Evolutionary conservation across 192 early-diverging fungal genomes (phyloP).

Genomic region (Tieghemiomyces parasiticus): DNA sequence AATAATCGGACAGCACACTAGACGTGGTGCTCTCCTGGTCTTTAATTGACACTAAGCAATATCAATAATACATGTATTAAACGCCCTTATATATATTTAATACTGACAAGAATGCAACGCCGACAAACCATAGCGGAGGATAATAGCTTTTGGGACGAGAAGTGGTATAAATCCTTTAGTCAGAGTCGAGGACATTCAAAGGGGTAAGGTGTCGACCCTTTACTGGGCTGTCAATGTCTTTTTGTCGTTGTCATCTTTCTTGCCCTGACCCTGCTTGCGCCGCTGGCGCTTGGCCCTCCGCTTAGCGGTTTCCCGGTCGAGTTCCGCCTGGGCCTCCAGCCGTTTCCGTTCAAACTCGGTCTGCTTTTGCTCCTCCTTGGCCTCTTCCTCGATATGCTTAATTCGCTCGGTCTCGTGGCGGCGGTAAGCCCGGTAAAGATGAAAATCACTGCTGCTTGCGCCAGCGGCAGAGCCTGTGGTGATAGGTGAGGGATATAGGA

Average conservation of each 20-base stretch:
- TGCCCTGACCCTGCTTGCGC: slow-evolving; percentile 38
- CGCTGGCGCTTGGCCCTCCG: slow-evolving; percentile 72
- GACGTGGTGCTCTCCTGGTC: slow-evolving; percentile 16
- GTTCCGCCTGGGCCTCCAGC: slow-evolving; percentile 36
- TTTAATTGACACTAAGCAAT: no score
- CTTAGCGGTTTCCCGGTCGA: slow-evolving; percentile 75
- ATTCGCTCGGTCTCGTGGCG: slow-evolving; percentile 73
- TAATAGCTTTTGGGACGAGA: no score
- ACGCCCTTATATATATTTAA: no score
- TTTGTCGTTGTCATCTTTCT: no score
- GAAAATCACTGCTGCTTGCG: slow-evolving; percentile 92
- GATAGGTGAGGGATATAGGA: no score
- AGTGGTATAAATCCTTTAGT: no score
- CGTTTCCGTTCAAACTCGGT: slow-evolving; percentile 43
- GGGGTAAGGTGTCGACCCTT: no score
- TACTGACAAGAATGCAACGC: no score
- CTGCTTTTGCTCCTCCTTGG: slow-evolving; percentile 36
- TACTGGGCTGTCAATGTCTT: no score
- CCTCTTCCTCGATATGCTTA: slow-evolving; percentile 50
- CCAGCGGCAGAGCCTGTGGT: slow-evolving; percentile 76
- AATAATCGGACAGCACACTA: not conserved
- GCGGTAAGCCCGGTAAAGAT: slow-evolving; percentile 76
- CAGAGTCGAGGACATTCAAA: no score
- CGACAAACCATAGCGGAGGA: no score
- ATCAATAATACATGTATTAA: no score